phyloP scores from a whole-genome alignment of 1,284 basidiomycete genomes.

The Coriolopsis trogii region DNA sequence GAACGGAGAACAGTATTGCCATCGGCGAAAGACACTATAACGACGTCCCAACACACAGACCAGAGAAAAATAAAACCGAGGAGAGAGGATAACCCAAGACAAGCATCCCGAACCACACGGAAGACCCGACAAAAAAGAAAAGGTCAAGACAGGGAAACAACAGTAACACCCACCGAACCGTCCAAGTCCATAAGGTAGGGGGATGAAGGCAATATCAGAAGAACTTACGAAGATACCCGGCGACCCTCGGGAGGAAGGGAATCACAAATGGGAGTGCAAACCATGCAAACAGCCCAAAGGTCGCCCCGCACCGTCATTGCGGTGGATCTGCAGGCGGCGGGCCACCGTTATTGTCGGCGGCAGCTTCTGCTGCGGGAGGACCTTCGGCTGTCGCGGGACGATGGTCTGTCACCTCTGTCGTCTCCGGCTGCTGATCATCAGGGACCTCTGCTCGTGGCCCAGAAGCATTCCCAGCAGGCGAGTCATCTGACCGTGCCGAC shows the following conservation, averaged over 20 bases:
- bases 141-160: constrained; percentile 19
- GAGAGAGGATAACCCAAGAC: constrained; percentile 20
- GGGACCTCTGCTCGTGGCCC: not conserved
- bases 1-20: not conserved
- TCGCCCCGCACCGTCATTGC: constrained; percentile 62
- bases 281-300: constrained; percentile 52
- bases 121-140: constrained; percentile 27
- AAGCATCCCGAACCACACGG: constrained; percentile 4
- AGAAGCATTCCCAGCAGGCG: constrained; percentile 1
- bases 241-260: constrained; percentile 60
- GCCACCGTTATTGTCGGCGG: constrained; percentile 8
- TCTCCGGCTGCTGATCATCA: constrained; percentile 7
- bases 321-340: constrained; percentile 22
- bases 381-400: constrained; percentile 1
- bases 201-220: constrained; percentile 33
- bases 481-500: constrained; percentile 13
- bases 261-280: constrained; percentile 46
- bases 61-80: no score
- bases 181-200: constrained; percentile 3
- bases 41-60: not conserved
- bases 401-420: not conserved
- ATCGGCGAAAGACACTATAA: constrained; percentile 2
- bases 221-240: constrained; percentile 51
- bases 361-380: not conserved
- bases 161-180: not conserved